Conservation (phyloP, 2,329 filamentous ascomycete genomes). For the Cordyceps farinosa region DNA sequence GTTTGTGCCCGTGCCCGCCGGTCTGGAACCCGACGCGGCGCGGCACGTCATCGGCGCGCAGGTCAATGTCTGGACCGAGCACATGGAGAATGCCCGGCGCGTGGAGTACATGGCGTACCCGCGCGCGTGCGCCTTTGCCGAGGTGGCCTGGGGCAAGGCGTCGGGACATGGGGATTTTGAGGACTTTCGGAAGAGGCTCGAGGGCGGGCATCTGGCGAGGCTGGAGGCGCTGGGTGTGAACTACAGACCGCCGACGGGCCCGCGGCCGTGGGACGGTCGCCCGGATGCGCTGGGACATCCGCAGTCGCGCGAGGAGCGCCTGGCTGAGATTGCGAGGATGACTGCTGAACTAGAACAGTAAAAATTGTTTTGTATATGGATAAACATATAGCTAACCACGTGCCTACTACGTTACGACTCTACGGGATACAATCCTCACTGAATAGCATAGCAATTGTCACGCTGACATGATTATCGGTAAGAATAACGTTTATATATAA, state of each 20-base stretch:
- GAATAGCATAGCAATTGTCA: too few relatives aligned
- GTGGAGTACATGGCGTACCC: slow-evolving; percentile 22
- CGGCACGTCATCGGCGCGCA: slow-evolving; percentile 20
- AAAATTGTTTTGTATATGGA: background rate
- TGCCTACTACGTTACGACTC: background rate
- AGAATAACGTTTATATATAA: background rate
- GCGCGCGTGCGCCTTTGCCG: slow-evolving; percentile 20
- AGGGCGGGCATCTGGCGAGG: slow-evolving; percentile 10
- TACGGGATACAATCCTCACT: too few relatives aligned
- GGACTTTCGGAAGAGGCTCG: slow-evolving; percentile 15
- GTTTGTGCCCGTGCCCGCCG: slow-evolving; percentile 19
- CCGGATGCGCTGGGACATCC: slow-evolving; percentile 20
- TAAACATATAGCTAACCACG: background rate
- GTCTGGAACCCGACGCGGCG: slow-evolving; percentile 16
- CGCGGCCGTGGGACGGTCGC: slow-evolving; percentile 20
- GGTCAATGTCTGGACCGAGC: slow-evolving; percentile 22
- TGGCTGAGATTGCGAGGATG: slow-evolving; percentile 3
- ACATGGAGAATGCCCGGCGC: slow-evolving; percentile 21
- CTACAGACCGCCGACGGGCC: slow-evolving; percentile 20
- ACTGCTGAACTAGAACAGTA: background rate
- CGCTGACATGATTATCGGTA: background rate
- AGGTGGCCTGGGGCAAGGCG: slow-evolving; percentile 21
- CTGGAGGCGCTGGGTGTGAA: slow-evolving; percentile 20
- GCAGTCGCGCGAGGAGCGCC: background rate
- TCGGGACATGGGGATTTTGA: slow-evolving; percentile 2